A percentile compares a stretch with the other conserved stretches of the same genome.
These are phyloP conservation scores for Fusarium liriodendri DNA, from an alignment of 2,329 filamentous ascomycete genomes.

Conservation along the genomic window DNA sequence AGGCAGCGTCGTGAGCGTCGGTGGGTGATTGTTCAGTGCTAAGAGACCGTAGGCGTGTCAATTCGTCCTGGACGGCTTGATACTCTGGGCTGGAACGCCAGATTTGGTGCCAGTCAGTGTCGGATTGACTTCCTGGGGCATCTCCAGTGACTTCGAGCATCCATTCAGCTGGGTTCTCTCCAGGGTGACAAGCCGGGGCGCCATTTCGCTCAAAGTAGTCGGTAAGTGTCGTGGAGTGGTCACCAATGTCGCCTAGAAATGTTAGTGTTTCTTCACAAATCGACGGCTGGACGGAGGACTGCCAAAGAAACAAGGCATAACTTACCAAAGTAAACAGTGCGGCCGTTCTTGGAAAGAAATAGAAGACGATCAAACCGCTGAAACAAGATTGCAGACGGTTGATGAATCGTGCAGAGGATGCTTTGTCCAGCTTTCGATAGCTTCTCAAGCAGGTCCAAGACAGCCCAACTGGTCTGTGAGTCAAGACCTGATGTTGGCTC, in stretches of 20 bases:
- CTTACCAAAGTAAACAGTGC: constrained; percentile 68
- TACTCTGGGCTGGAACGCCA: constrained; percentile 51
- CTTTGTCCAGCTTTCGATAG: constrained; percentile 57
- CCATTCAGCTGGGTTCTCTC: constrained; percentile 75
- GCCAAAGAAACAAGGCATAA: fast-evolving
- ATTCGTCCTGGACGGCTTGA: constrained; percentile 46
- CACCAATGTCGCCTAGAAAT: constrained; percentile 65
- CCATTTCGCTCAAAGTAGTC: constrained; percentile 73
- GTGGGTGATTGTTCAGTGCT: fast-evolving
- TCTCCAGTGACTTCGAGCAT: constrained; percentile 64
- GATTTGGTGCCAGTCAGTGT: constrained; percentile 51
- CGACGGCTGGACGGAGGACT: background rate
- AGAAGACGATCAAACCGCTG: constrained; percentile 66
- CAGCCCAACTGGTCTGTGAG: background rate
- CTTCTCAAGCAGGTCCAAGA: background rate
- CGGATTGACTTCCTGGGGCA: constrained; percentile 61
- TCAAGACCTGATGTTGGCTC: constrained; percentile 60
- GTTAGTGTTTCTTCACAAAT: background rate
- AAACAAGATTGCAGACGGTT: constrained; percentile 60
- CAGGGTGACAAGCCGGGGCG: constrained; percentile 60
- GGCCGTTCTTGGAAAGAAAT: constrained; percentile 69
- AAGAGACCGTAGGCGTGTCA: constrained; percentile 37
- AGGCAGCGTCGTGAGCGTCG: background rate
- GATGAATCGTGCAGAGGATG: constrained; percentile 62
- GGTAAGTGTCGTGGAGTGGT: constrained; percentile 63